phyloP scores from a whole-genome alignment of 306 rosid genomes.

The Erythrophleum fordii region DNA sequence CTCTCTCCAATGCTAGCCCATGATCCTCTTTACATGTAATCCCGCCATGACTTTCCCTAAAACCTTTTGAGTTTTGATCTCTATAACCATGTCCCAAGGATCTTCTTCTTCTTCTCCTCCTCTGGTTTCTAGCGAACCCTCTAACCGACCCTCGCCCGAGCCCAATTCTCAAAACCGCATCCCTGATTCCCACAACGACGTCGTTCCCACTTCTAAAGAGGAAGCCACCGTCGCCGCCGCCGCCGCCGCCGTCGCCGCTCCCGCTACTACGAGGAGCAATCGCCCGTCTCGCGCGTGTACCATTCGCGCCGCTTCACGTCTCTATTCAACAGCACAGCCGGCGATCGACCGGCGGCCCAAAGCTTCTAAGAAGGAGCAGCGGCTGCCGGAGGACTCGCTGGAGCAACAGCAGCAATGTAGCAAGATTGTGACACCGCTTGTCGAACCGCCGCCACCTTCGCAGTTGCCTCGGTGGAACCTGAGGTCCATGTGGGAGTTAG shows the following conservation, averaged over 20 bases:
- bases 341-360: constrained; percentile 50
- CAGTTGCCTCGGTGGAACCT: constrained; percentile 88
- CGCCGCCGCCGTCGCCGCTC: constrained; percentile 39
- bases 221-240: too few species aligned
- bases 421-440: constrained; percentile 76
- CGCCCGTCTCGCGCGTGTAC: constrained; percentile 98
- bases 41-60: constrained; percentile 52
- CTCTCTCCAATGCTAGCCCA: constrained; percentile 61
- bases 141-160: constrained; percentile 62
- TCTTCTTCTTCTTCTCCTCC: constrained; percentile 76
- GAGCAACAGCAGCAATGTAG: constrained; percentile 64
- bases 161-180: constrained; percentile 44
- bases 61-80: constrained; percentile 58
- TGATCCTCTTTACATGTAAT: constrained; percentile 63
- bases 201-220: constrained; percentile 44
- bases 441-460: constrained; percentile 74
- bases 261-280: constrained; percentile 52
- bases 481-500: constrained; percentile 94
- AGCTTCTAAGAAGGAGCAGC: constrained; percentile 51
- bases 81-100: constrained; percentile 65
- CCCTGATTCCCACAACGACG: constrained; percentile 38
- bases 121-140: constrained; percentile 57
- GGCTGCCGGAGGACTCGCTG: constrained; percentile 41
- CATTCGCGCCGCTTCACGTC: constrained; percentile 77
- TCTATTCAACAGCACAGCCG: constrained; percentile 51